Percentiles rank a stretch among this genome's conserved stretches.
Conservation (phyloP, 2,329 filamentous ascomycete genomes). For the Lecanosticta acicola region DNA sequence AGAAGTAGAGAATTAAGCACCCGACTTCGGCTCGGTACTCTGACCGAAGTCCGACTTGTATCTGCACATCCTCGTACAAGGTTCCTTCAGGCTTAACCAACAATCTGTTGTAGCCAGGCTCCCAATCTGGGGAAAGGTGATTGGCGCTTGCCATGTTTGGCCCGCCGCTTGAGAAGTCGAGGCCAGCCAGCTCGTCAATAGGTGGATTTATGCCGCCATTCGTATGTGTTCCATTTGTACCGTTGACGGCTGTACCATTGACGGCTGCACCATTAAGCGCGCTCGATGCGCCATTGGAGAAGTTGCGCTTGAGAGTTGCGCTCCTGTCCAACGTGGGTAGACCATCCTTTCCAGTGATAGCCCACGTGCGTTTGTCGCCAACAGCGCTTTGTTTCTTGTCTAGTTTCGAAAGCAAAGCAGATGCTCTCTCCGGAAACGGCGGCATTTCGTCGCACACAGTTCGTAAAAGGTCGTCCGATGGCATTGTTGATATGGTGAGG, state of each 20-base stretch:
- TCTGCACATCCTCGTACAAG: constrained; percentile 88
- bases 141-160: constrained; percentile 88
- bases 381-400: constrained; percentile 86
- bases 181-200: constrained; percentile 64
- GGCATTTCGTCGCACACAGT: constrained; percentile 99
- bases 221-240: constrained; percentile 20
- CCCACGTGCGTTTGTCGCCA: constrained; percentile 94
- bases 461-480: constrained; percentile 82
- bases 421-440: constrained; percentile 90
- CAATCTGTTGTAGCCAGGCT: constrained; percentile 78
- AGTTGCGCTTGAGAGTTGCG: constrained; percentile 77
- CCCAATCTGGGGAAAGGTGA: constrained; percentile 92
- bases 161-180: constrained; percentile 65
- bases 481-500: constrained; percentile 73
- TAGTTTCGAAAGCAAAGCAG: constrained; percentile 80
- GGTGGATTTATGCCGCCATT: constrained; percentile 29
- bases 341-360: constrained; percentile 92
- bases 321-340: constrained; percentile 60
- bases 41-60: constrained; percentile 85
- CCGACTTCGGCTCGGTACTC: constrained; percentile 96
- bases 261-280: constrained; percentile 35
- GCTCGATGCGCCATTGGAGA: constrained; percentile 51
- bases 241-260: constrained; percentile 27
- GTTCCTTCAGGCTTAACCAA: constrained; percentile 77
- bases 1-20: constrained; percentile 91